A percentile compares a stretch with the other conserved stretches of the same genome.
Evolutionary conservation across 768 basidiomycete genomes (phyloP).

Genomic region (Agrocybe pediades): DNA sequence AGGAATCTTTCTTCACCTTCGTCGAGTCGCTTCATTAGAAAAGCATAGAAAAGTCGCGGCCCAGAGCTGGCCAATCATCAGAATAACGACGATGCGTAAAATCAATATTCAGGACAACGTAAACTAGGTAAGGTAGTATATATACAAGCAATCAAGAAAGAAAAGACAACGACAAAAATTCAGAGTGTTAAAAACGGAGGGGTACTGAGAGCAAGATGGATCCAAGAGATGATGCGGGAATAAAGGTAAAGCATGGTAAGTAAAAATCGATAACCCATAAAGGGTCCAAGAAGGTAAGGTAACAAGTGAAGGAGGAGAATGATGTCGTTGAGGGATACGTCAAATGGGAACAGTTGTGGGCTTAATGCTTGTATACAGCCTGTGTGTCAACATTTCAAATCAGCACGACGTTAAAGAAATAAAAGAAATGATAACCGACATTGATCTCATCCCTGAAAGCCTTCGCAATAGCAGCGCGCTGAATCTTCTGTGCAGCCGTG

Average conservation of each 20-base stretch:
- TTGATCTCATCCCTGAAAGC: constrained; percentile 33
- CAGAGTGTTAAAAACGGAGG: not conserved
- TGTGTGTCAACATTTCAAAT: constrained; percentile 4
- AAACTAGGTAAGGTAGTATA: not conserved
- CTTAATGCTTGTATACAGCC: constrained; percentile 21
- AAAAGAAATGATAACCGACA: constrained; percentile 13
- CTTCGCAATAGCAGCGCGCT: constrained; percentile 35
- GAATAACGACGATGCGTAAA: no score
- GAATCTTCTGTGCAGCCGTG: constrained; percentile 52
- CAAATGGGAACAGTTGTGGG: not conserved
- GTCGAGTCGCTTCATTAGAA: no score
- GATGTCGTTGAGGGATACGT: not conserved
- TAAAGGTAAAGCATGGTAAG: not conserved
- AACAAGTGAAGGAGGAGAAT: not conserved
- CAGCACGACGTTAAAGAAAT: not conserved
- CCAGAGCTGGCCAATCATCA: no score
- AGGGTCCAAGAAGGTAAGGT: not conserved
- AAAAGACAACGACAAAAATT: not conserved
- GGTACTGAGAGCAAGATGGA: not conserved
- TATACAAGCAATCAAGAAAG: not conserved
- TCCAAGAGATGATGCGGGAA: not conserved
- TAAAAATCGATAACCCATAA: not conserved
- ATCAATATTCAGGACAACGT: no score
- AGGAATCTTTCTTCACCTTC: no score
- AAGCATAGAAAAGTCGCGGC: no score